Conservation (phyloP, 139 green algal genomes). For the Coccomyxa sp. region DNA sequence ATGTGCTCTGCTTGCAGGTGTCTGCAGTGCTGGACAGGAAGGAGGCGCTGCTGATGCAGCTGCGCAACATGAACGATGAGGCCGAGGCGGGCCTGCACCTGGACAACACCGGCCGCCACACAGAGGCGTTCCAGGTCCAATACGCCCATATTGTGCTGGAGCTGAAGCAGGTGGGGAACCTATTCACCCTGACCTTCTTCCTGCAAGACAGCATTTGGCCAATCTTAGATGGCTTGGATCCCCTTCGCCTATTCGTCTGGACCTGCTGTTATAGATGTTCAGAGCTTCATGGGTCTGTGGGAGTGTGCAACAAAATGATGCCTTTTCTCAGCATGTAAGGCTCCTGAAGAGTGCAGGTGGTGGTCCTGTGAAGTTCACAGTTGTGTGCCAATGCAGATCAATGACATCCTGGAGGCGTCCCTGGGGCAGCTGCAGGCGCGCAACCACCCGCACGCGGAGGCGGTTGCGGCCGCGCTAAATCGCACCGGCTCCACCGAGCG, state of each 20-base stretch:
- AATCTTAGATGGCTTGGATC: no score
- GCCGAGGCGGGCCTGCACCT: slow-evolving; percentile 40
- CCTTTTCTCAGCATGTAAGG: no score
- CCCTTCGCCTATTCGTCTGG: no score
- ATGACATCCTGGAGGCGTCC: slow-evolving; percentile 29
- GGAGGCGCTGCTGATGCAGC: slow-evolving; percentile 53
- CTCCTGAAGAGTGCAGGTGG: no score
- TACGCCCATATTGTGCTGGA: slow-evolving; percentile 54
- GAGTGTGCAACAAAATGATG: no score
- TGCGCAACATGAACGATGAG: slow-evolving; percentile 62
- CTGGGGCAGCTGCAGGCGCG: slow-evolving; percentile 29
- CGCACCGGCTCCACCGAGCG: background rate
- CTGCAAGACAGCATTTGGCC: no score
- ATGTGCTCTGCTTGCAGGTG: slow-evolving; percentile 18
- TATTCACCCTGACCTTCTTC: background rate
- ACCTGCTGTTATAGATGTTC: no score
- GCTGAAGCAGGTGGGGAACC: slow-evolving; percentile 13
- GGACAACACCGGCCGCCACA: slow-evolving; percentile 13
- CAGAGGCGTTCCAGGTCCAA: slow-evolving; percentile 34
- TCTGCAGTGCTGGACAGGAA: slow-evolving; percentile 52
- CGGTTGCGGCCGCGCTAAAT: slow-evolving; percentile 1
- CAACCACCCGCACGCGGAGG: slow-evolving; percentile 19
- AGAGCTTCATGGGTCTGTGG: no score
- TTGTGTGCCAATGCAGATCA: slow-evolving; percentile 26
- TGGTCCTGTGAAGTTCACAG: no score